Conservation (phyloP, 2,329 filamentous ascomycete genomes). For the Ceratocystis alfenasii region DNA sequence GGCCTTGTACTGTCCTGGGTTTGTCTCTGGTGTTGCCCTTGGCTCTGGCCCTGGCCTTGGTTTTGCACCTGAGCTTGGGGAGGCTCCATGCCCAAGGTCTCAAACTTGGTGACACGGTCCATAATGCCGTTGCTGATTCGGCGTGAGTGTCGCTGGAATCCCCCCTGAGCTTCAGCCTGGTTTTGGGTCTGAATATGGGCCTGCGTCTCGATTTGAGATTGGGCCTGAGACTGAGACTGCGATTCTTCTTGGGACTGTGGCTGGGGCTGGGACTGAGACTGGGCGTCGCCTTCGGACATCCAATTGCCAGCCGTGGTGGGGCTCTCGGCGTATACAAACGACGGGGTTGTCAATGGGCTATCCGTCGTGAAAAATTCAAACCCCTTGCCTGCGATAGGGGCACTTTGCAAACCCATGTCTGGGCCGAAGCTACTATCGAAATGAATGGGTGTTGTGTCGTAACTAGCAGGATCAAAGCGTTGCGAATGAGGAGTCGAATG, state of each 20-base stretch:
- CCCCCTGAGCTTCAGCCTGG: slow-evolving; percentile 31
- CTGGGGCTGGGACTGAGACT: slow-evolving; percentile 27
- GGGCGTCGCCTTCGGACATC: slow-evolving; percentile 39
- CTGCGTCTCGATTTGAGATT: slow-evolving; percentile 31
- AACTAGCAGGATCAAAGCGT: slow-evolving; percentile 40
- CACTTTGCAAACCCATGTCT: slow-evolving; percentile 19
- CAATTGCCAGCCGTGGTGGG: slow-evolving; percentile 35
- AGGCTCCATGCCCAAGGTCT: slow-evolving; percentile 33
- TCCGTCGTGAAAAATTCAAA: slow-evolving; percentile 40
- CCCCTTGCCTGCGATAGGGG: slow-evolving; percentile 32
- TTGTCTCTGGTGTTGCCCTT: slow-evolving; percentile 7
- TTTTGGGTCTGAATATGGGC: slow-evolving; percentile 30
- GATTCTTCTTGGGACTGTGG: slow-evolving; percentile 27
- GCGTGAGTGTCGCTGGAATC: slow-evolving; percentile 25
- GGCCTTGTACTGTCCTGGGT: neutral
- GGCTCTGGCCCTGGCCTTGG: slow-evolving; percentile 1
- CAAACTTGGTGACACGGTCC: slow-evolving; percentile 49
- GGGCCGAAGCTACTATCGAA: slow-evolving; percentile 38
- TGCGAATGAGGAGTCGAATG: slow-evolving; percentile 43
- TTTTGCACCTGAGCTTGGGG: slow-evolving; percentile 8
- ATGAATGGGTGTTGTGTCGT: slow-evolving; percentile 34
- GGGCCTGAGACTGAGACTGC: slow-evolving; percentile 24
- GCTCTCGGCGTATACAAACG: slow-evolving; percentile 39
- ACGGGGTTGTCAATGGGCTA: slow-evolving; percentile 38
- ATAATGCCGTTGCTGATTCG: slow-evolving; percentile 51